phyloP scores from a whole-genome alignment of 805 yeast genomes.

The Ogataea sp. region DNA sequence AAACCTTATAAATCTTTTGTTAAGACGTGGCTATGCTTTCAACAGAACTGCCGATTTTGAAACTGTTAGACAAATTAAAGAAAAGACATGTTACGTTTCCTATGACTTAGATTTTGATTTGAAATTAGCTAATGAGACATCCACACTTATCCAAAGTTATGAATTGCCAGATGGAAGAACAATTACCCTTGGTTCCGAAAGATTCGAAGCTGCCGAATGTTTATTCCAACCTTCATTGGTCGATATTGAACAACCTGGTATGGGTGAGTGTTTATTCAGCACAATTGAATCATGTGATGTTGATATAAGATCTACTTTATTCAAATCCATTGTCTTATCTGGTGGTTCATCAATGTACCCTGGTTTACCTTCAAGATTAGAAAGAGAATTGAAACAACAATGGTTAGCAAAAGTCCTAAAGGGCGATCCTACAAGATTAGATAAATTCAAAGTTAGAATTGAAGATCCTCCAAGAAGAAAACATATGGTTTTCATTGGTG shows the following conservation, averaged over 20 bases:
- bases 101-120: slow-evolving; percentile 89
- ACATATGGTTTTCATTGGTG: slow-evolving; percentile 98
- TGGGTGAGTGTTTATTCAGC: slow-evolving; percentile 87
- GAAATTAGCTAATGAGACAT: slow-evolving; percentile 86
- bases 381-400: slow-evolving; percentile 91
- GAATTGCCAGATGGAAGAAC: slow-evolving; percentile 96
- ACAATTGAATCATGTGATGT: slow-evolving; percentile 93
- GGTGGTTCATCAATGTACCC: slow-evolving; percentile 99
- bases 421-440: slow-evolving; percentile 79
- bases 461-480: slow-evolving; percentile 99
- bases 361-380: slow-evolving; percentile 91
- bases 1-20: slow-evolving; percentile 78
- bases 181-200: slow-evolving; percentile 88
- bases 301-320: slow-evolving; percentile 82
- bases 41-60: slow-evolving; percentile 98
- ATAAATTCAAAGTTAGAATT: slow-evolving; percentile 89
- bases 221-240: slow-evolving; percentile 92
- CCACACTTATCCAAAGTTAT: slow-evolving; percentile 82
- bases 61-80: slow-evolving; percentile 96
- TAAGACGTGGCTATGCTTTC: slow-evolving; percentile 96
- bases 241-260: slow-evolving; percentile 94
- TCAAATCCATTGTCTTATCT: slow-evolving; percentile 85
- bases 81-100: slow-evolving; percentile 89
- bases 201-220: slow-evolving; percentile 96
- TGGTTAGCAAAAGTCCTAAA: slow-evolving; percentile 88